Percentiles rank a stretch among this genome's conserved stretches.
These are phyloP conservation scores for Euphorbia tirucalli DNA, from an alignment of 345 rosid species.

Conservation along the genomic window DNA sequence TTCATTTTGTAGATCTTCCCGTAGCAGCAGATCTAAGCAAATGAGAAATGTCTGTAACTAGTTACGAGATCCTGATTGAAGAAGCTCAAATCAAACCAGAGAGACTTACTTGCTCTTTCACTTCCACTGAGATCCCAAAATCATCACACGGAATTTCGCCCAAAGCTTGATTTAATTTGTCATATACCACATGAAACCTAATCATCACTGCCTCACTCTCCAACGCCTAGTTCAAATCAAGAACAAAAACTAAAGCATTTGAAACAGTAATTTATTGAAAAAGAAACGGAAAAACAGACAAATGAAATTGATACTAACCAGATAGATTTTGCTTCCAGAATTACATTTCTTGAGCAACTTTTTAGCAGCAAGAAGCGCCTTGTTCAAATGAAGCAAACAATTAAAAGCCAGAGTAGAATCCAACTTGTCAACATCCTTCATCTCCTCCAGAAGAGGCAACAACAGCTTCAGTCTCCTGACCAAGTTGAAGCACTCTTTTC, in stretches of 20 bases:
- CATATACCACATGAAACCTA: conserved; percentile 50
- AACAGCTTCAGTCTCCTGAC: conserved; percentile 60
- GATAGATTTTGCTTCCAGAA: conserved; percentile 60
- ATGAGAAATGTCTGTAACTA: not conserved
- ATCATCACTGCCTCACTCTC: conserved; percentile 61
- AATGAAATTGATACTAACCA: conserved; percentile 28
- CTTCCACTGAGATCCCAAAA: conserved; percentile 55
- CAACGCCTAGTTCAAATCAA: conserved; percentile 38
- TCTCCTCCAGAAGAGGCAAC: conserved; percentile 54
- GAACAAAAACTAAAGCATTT: not conserved
- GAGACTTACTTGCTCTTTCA: conserved; percentile 51
- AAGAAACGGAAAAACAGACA: not conserved
- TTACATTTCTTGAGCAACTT: conserved; percentile 54
- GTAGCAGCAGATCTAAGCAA: conserved; percentile 12
- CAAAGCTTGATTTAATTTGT: conserved; percentile 44
- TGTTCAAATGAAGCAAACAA: conserved; percentile 37
- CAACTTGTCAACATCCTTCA: conserved; percentile 31
- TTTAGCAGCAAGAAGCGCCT: conserved; percentile 43
- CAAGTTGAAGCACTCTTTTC: conserved; percentile 54
- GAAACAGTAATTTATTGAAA: not conserved
- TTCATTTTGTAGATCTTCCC: not conserved
- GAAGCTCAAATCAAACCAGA: not conserved
- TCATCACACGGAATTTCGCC: conserved; percentile 43
- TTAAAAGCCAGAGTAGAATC: conserved; percentile 14
- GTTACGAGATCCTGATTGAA: not conserved